phyloP scores from a whole-genome alignment of 148 eudicot species.

The Silene uniflora region DNA sequence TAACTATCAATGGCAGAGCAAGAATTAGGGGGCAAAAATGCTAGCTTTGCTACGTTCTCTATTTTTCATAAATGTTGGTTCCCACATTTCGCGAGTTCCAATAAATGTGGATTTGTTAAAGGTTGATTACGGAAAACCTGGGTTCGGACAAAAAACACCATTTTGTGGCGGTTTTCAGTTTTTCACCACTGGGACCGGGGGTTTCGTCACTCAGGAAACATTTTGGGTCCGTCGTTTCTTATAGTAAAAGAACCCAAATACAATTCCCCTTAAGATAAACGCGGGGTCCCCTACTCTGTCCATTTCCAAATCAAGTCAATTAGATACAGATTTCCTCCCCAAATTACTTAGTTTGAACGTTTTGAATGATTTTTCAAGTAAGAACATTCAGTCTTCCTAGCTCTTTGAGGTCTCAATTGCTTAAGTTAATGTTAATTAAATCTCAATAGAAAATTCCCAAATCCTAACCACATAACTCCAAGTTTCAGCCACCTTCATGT shows the following conservation, averaged over 20 bases:
- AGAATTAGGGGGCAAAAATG: too few relatives aligned
- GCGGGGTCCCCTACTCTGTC: not conserved
- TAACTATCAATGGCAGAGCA: too few relatives aligned
- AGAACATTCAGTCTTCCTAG: not conserved
- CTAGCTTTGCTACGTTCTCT: too few relatives aligned
- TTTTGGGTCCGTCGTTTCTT: not conserved
- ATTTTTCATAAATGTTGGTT: not conserved
- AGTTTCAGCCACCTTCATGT: not conserved
- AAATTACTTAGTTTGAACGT: not conserved
- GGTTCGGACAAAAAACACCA: not conserved
- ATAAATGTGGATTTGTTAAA: too few relatives aligned
- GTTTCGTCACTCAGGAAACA: not conserved
- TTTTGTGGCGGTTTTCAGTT: not conserved
- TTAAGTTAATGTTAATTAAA: not conserved
- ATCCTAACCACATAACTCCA: not conserved
- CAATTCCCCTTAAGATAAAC: not conserved
- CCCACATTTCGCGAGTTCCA: too few relatives aligned
- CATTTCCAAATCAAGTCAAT: too few relatives aligned
- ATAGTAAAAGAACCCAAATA: not conserved
- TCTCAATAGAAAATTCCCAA: not conserved
- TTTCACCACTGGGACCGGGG: not conserved
- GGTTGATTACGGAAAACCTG: not conserved
- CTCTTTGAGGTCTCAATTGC: not conserved
- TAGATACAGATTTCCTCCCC: too few relatives aligned
- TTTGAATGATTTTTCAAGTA: not conserved